phyloP scores from a whole-genome alignment of 345 rosid species.

The Punica granatum region DNA sequence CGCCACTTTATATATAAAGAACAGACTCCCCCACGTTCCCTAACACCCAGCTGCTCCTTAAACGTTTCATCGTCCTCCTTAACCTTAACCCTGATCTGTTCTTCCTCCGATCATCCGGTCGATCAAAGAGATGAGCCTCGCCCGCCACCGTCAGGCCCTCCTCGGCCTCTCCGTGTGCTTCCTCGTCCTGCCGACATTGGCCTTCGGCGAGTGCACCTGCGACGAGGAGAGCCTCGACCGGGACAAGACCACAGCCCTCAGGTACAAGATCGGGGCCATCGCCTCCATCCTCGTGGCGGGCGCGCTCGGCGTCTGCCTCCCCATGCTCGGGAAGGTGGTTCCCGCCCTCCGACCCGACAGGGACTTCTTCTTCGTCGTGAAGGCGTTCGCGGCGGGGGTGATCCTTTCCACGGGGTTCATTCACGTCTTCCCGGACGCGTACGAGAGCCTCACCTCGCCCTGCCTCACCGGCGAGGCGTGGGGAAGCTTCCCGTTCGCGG shows the following conservation, averaged over 20 bases:
- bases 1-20: too few relatives aligned
- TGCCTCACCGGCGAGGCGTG: slow-evolving; percentile 45
- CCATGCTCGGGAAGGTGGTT: slow-evolving; percentile 29
- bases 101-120: too few relatives aligned
- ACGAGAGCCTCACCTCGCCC: slow-evolving; percentile 42
- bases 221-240: slow-evolving; percentile 4
- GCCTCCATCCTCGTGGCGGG: slow-evolving; percentile 40
- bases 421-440: slow-evolving; percentile 83
- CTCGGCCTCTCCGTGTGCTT: background rate
- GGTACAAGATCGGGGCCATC: slow-evolving; percentile 37
- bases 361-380: slow-evolving; percentile 38
- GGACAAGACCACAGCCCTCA: slow-evolving; percentile 13
- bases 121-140: background rate
- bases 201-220: slow-evolving; percentile 17
- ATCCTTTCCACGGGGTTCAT: slow-evolving; percentile 76
- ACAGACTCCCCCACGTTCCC: too few relatives aligned
- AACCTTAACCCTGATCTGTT: too few relatives aligned
- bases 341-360: slow-evolving; percentile 26
- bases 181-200: background rate
- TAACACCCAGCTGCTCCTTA: too few relatives aligned
- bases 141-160: background rate
- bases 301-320: slow-evolving; percentile 40
- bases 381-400: slow-evolving; percentile 67
- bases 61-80: too few relatives aligned
- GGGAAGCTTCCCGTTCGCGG: slow-evolving; percentile 75